Conservation (phyloP, 2,329 filamentous ascomycete genomes). For the Scytalidium sp. region DNA sequence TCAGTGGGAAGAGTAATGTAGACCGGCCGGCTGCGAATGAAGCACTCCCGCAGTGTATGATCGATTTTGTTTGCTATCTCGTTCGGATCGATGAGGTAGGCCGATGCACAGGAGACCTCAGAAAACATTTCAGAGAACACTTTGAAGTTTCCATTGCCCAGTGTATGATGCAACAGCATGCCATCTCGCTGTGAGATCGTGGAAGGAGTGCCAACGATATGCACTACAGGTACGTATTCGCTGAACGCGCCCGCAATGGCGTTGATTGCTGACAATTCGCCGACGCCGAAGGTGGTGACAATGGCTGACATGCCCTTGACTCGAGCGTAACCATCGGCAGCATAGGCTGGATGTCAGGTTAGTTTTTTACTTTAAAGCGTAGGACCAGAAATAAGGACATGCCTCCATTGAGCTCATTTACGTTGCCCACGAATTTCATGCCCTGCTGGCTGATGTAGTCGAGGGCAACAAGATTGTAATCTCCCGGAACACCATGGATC, state of each 20-base stretch:
- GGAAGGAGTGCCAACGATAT: slow-evolving; percentile 55
- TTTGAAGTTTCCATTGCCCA: slow-evolving; percentile 76
- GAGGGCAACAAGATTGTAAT: slow-evolving; percentile 69
- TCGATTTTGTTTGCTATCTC: slow-evolving; percentile 77
- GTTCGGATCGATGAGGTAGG: slow-evolving; percentile 65
- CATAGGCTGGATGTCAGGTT: slow-evolving; percentile 52
- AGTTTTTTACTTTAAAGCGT: background rate
- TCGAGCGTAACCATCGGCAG: slow-evolving; percentile 76
- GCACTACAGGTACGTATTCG: slow-evolving; percentile 67
- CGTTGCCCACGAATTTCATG: slow-evolving; percentile 65
- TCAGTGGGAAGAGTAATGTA: slow-evolving; percentile 84
- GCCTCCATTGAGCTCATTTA: slow-evolving; percentile 73
- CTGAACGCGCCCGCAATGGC: slow-evolving; percentile 72
- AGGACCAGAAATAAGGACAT: slow-evolving; percentile 20
- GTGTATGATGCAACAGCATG: slow-evolving; percentile 62
- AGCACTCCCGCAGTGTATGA: slow-evolving; percentile 71
- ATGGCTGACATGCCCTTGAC: slow-evolving; percentile 68
- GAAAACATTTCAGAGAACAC: slow-evolving; percentile 79
- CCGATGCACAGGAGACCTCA: slow-evolving; percentile 67
- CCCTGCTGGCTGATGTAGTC: slow-evolving; percentile 60
- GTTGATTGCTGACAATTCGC: slow-evolving; percentile 71
- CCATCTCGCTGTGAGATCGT: slow-evolving; percentile 44
- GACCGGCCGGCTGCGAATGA: slow-evolving; percentile 70
- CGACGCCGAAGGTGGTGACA: slow-evolving; percentile 75
- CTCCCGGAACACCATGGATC: slow-evolving; percentile 67